Percentiles rank a stretch among this genome's conserved stretches.
These are phyloP conservation scores for Arthrinium phaeospermum DNA, from an alignment of 2,329 filamentous ascomycete genomes.

Conservation along the genomic window DNA sequence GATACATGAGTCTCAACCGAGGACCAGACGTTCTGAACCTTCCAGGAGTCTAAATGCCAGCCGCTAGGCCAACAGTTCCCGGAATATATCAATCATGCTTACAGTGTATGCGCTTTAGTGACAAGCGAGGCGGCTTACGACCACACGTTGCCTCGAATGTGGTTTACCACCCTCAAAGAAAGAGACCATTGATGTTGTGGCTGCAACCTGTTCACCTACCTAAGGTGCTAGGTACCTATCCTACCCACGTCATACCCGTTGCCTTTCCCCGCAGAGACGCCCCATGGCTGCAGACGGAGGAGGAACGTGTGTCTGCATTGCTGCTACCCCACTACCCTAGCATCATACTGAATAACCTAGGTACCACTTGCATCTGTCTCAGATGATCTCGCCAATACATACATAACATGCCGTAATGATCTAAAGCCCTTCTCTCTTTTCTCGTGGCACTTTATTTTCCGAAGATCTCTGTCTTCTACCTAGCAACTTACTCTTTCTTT, in stretches of 20 bases:
- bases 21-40: neutral
- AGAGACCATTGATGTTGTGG: neutral
- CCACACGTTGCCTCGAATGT: neutral
- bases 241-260: neutral
- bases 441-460: neutral
- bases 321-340: neutral
- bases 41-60: neutral
- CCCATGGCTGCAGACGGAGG: neutral
- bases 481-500: neutral
- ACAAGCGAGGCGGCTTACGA: neutral
- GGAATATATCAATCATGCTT: neutral
- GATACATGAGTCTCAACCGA: neutral
- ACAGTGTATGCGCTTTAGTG: neutral
- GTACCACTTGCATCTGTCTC: slow-evolving; percentile 12
- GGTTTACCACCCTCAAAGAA: neutral
- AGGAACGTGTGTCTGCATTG: neutral
- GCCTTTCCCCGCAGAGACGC: slow-evolving; percentile 3
- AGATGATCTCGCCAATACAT: slow-evolving; percentile 4
- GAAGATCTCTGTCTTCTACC: neutral
- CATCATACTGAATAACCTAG: neutral
- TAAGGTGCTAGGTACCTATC: neutral
- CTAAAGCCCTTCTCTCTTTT: neutral
- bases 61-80: neutral
- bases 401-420: neutral
- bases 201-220: neutral